Evolutionary conservation across 2,329 filamentous ascomycete genomes (phyloP).

Genomic region (Hypoxylon sp.): DNA sequence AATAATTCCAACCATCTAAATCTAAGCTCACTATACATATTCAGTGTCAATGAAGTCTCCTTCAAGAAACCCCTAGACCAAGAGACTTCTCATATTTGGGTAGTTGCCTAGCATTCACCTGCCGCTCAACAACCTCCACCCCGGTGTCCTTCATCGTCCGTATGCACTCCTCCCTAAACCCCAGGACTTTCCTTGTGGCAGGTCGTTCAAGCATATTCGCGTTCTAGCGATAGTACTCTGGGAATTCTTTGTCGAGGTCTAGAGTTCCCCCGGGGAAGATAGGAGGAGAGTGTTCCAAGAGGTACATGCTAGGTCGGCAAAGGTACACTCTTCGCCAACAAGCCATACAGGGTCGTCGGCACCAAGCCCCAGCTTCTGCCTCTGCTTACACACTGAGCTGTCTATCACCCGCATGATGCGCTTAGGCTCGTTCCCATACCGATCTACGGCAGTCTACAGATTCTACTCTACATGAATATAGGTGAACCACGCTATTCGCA

Average conservation of each 20-base stretch:
- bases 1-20: neutral
- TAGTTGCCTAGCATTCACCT: constrained; percentile 30
- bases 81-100: constrained; percentile 25
- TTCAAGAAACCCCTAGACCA: constrained; percentile 15
- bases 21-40: neutral
- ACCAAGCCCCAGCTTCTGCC: constrained; percentile 9
- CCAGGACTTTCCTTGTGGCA: constrained; percentile 37
- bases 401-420: constrained; percentile 41
- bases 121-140: constrained; percentile 18
- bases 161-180: constrained; percentile 39
- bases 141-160: constrained; percentile 38
- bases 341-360: constrained; percentile 43
- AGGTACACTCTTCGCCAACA: constrained; percentile 46
- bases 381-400: constrained; percentile 25
- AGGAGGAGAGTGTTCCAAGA: constrained; percentile 39
- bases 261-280: constrained; percentile 24
- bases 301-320: constrained; percentile 46
- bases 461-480: constrained; percentile 55
- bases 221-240: constrained; percentile 38
- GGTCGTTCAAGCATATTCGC: constrained; percentile 24
- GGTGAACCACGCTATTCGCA: constrained; percentile 53
- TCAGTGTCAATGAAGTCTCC: neutral
- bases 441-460: constrained; percentile 45
- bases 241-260: constrained; percentile 36
- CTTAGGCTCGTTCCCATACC: constrained; percentile 50